A percentile compares a stretch with the other conserved stretches of the same genome.
Evolutionary conservation across 768 basidiomycete species (phyloP).

Genomic region (Suillus placidus): DNA sequence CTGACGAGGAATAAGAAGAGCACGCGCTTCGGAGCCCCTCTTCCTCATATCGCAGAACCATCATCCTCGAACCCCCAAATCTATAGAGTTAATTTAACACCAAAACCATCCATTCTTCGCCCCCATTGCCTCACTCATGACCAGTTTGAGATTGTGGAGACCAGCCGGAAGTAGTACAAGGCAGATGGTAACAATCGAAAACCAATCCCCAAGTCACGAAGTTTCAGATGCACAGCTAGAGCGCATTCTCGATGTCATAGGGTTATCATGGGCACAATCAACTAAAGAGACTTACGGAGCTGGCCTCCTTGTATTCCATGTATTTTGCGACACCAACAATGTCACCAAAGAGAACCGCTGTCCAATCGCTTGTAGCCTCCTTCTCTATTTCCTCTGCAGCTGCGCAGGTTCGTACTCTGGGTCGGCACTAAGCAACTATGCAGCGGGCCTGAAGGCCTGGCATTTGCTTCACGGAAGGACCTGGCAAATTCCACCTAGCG

Average conservation of each 20-base stretch:
- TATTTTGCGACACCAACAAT: conserved; percentile 40
- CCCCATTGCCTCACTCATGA: conserved; percentile 33
- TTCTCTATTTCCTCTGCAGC: conserved; percentile 34
- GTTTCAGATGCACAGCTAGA: neutral
- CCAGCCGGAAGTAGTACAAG: neutral
- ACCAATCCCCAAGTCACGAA: neutral
- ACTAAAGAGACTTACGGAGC: conserved; percentile 38
- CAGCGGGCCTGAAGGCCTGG: conserved; percentile 47
- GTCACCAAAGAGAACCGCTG: conserved; percentile 37
- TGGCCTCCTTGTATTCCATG: conserved; percentile 42
- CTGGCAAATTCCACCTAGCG: conserved; percentile 31
- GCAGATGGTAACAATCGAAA: neutral
- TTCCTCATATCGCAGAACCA: neutral
- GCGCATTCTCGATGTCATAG: conserved; percentile 27
- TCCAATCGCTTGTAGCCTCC: conserved; percentile 28
- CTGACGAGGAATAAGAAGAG: no score
- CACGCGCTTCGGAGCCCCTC: neutral
- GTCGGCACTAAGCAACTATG: conserved; percentile 39
- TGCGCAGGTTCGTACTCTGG: conserved; percentile 37
- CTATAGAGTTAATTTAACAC: conserved; percentile 19
- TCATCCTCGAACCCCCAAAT: neutral
- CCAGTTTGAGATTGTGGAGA: conserved; percentile 28
- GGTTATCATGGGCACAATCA: conserved; percentile 27
- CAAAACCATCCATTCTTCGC: conserved; percentile 19
- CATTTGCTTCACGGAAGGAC: conserved; percentile 43